Percentiles rank a stretch among this genome's conserved stretches.
Conservation (phyloP, 257 asterid species). For the Plantago major region DNA sequence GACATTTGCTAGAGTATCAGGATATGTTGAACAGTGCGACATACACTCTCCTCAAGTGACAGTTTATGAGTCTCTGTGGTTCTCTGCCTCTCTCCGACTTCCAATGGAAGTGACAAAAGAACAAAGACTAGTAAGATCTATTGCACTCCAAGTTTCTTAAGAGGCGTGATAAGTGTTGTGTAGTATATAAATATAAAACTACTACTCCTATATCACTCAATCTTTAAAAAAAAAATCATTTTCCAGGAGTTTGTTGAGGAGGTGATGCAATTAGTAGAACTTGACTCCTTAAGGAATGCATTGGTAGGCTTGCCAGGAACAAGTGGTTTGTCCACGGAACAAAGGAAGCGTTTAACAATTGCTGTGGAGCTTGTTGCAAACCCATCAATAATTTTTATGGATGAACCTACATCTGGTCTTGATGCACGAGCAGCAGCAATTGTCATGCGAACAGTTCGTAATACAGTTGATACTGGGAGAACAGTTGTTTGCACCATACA, state of each 20-base stretch:
- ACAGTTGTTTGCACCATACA: constrained; percentile 97
- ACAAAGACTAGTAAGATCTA: constrained; percentile 59
- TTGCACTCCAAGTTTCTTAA: constrained; percentile 7
- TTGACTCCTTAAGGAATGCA: constrained; percentile 63
- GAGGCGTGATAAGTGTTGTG: neutral
- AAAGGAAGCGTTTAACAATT: constrained; percentile 87
- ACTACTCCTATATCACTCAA: neutral
- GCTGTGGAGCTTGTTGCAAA: constrained; percentile 96
- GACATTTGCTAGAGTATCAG: constrained; percentile 80
- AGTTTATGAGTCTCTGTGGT: constrained; percentile 68
- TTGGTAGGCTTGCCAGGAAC: constrained; percentile 89
- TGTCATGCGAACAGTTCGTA: constrained; percentile 92
- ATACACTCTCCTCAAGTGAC: constrained; percentile 96
- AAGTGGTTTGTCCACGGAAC: constrained; percentile 85
- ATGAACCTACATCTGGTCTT: constrained; percentile 94
- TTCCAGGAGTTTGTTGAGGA: constrained; percentile 85
- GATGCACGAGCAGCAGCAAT: constrained; percentile 99
- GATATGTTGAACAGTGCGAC: constrained; percentile 91
- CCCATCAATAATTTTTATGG: constrained; percentile 94
- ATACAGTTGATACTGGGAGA: constrained; percentile 93
- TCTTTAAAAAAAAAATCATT: constrained; percentile 10
- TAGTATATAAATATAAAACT: neutral
- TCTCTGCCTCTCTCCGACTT: constrained; percentile 77
- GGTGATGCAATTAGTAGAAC: constrained; percentile 86
- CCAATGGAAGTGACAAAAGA: constrained; percentile 59